phyloP scores from a whole-genome alignment of 768 basidiomycete species.

The Chalciporus piperatus region DNA sequence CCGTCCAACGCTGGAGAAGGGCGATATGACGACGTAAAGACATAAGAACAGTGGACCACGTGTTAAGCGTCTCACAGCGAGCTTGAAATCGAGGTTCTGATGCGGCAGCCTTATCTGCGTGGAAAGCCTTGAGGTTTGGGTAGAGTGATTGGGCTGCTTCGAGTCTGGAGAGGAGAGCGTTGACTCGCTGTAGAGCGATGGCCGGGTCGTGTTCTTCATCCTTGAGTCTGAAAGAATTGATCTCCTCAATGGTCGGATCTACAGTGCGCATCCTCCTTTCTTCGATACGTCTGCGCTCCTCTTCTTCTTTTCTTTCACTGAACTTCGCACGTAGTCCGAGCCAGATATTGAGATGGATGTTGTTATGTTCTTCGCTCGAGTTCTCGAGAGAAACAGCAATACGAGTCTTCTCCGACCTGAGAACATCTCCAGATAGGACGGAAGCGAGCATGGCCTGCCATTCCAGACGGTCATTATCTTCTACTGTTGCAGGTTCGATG shows the following conservation, averaged over 20 bases:
- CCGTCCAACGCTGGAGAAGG: conserved; percentile 89
- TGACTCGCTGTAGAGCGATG: conserved; percentile 59
- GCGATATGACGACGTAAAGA: conserved; percentile 81
- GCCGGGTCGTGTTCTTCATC: conserved; percentile 34
- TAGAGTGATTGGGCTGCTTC: conserved; percentile 86
- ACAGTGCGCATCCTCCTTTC: conserved; percentile 80
- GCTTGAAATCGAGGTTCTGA: conserved; percentile 64
- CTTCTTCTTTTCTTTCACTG: conserved; percentile 72
- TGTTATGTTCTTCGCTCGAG: conserved; percentile 65
- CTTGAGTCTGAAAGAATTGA: conserved; percentile 69
- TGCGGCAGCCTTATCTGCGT: conserved; percentile 72
- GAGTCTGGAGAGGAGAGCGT: conserved; percentile 65
- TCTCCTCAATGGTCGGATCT: conserved; percentile 81
- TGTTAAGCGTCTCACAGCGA: conserved; percentile 85
- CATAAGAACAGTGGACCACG: conserved; percentile 86
- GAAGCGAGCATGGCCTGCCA: conserved; percentile 97
- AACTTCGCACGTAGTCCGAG: conserved; percentile 86
- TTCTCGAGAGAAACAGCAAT: conserved; percentile 79
- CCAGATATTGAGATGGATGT: conserved; percentile 75
- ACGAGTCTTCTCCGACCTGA: conserved; percentile 92
- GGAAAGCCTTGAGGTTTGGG: conserved; percentile 78
- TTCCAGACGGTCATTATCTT: conserved; percentile 81
- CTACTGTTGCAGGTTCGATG: conserved; percentile 62
- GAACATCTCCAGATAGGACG: conserved; percentile 89
- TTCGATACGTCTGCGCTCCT: conserved; percentile 79